A percentile compares a stretch with the other conserved stretches of the same genome.
Evolutionary conservation across 2,329 filamentous ascomycete species (phyloP).

Genomic region (Talaromyces funiculosus): DNA sequence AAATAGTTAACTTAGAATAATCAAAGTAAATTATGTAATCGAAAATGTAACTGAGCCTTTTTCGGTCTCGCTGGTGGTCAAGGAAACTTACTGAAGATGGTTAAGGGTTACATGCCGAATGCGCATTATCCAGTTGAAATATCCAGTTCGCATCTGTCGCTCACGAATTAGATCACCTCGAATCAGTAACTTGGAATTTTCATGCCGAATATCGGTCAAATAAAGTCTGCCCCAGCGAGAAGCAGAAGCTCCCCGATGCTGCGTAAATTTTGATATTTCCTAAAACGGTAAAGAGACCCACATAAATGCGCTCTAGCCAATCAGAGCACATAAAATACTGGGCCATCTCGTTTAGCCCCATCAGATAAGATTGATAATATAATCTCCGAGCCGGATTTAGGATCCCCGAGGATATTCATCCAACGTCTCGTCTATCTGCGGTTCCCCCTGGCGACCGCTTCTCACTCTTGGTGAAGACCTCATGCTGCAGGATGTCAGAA

Average conservation of each 20-base stretch:
- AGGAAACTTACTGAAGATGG: not conserved
- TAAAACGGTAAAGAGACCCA: not conserved
- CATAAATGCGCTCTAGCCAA: not conserved
- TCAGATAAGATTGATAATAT: constrained; percentile 12
- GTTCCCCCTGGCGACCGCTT: not conserved
- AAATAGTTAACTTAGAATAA: not conserved
- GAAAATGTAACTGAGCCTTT: not conserved
- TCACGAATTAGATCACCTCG: not conserved
- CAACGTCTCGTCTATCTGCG: not conserved
- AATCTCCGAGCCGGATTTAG: not conserved
- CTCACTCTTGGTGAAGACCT: not conserved
- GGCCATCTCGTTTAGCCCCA: not conserved
- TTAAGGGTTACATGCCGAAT: not conserved
- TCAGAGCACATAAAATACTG: not conserved
- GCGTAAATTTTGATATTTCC: not conserved
- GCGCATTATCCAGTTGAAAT: not conserved
- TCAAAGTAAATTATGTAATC: not conserved
- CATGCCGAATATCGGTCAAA: not conserved
- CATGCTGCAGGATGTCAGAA: not conserved
- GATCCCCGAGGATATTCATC: not conserved
- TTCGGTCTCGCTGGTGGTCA: not conserved
- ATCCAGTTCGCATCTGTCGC: not conserved
- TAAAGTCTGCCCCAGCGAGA: not conserved
- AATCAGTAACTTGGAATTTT: not conserved
- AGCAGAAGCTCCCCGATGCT: not conserved